Base-by-base conservation (phyloP, 495 filamentous ascomycete genomes). In the Immersiella caudata region DNA sequence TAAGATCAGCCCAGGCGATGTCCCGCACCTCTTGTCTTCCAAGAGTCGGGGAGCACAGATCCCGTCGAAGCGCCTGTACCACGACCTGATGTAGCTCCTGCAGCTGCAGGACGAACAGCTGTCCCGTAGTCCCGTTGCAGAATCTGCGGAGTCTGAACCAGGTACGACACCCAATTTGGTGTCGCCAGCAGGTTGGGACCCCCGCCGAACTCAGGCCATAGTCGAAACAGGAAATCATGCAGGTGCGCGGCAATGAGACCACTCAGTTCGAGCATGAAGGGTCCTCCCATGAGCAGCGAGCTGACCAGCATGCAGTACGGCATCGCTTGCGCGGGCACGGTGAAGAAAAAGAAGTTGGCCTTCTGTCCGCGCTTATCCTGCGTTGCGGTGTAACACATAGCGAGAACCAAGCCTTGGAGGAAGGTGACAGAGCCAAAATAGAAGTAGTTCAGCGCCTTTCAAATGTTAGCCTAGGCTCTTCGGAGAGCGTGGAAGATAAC, bases 211-310 rank as follows among this genome's bases (percentile, higher is more conserved):
- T 87, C 85, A 18, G 94, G 93, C 79, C 90, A 97, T 29, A 94
- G 84, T 50, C 89, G 84, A 2, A 90, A 93, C 54, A 96, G 75
- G 73, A 97, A 97, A 72, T 96, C 90, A 75, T 93, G 91, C 24
- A 93, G 74, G 75, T 97, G 94, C 24, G 93, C 93, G 20, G 91
- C 91, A 46, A 94, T 59, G 27, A 97, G 83, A 20, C 93, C 94
- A 20, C 80, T 90, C 49, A 82, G 70, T 61, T 93, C 87, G 11
- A 83, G 76, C 1, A 75, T 56, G 55, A 79, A 70, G 56, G 81
- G 83, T 5, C 82, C 83, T 58, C 82, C 81, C 67, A 76, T 66
- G 24, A 97, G 79, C 35, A 94, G 79, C 21, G 89, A 90, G 68
- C 89, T 75, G 18, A 87, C 69, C 18, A 97, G 82, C 83, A 94